Percentiles rank a stretch among this genome's conserved stretches.
These are phyloP conservation scores for Xylaria sp. DNA, from an alignment of 2,329 filamentous ascomycete species.

Conservation along the genomic window DNA sequence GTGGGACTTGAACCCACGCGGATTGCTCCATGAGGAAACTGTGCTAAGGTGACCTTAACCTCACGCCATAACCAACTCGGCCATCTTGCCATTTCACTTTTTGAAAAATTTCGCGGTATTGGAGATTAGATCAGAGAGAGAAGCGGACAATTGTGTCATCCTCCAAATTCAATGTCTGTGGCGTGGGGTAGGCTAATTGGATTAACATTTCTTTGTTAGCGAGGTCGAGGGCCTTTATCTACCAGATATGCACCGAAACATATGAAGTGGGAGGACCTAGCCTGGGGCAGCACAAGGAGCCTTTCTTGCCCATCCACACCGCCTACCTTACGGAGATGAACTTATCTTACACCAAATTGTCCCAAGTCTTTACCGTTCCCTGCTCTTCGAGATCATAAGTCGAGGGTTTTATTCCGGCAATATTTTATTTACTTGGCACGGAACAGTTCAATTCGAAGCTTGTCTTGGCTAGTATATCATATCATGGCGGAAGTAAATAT, in stretches of 20 bases:
- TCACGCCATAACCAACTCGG: conserved; percentile 53
- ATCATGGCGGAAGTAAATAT: conserved; percentile 42
- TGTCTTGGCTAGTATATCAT: conserved; percentile 10
- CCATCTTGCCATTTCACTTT: conserved; percentile 45
- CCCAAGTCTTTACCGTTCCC: background rate
- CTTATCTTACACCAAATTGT: background rate
- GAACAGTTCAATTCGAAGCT: background rate
- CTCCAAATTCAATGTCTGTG: background rate
- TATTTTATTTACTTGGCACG: too few species aligned
- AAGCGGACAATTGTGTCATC: background rate
- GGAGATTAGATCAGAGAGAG: background rate
- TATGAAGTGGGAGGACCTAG: too few species aligned
- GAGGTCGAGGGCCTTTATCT: too few species aligned
- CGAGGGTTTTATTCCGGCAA: background rate
- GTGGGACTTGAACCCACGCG: conserved; percentile 56
- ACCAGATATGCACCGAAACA: too few species aligned
- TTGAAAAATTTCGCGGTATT: background rate
- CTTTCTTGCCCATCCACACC: conserved; percentile 14
- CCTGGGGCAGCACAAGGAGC: too few species aligned
- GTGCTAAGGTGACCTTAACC: conserved; percentile 50
- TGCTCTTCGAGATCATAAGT: background rate
- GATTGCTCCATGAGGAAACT: conserved; percentile 49
- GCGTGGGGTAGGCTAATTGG: too few species aligned
- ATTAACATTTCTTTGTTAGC: too few species aligned
- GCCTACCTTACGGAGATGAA: background rate